Base-by-base conservation (phyloP, 495 filamentous ascomycete genomes). In the Xylaria palmicola region DNA sequence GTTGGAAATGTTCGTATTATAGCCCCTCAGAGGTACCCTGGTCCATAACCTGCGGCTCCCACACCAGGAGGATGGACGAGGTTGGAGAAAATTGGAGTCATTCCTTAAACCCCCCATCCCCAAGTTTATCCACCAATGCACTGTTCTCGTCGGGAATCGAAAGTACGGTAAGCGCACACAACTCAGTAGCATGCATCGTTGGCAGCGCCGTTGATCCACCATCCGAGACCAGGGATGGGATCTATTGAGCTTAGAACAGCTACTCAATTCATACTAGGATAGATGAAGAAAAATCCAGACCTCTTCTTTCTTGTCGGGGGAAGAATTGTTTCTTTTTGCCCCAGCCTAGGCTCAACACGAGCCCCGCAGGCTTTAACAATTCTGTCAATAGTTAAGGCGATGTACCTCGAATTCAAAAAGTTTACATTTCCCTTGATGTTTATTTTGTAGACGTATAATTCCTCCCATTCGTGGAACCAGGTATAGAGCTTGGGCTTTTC, bases 81-180 rank as follows among this genome's bases (percentile, higher is more conserved):
- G 50, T 55, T 55, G 59, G 59, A 50, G 59, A 61, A n/a, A 61
- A 32, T 55, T 52, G 59, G 40, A 22, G 48, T 39, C 40, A 45
- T 26, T 59, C 43, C 34, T 53, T 15, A 13, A 20, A 29, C 56
- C 36, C n/a, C 13, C 27, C 34, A 27, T 15, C n/a, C 26, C 17
- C 20, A 41, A 52, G 47, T 52, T 60, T 37, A 60, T 60, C 57
- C 57, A 60, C 57, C 47, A 60, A 60, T 60, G 37, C 37, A 26
- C 6, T 29, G 3, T 6, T 8, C 55, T 37, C 29, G 12, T 57
- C 41, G 55, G 40, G 19, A 34, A 12, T 24, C 22, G 24, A 20
- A 43, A 3, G 10, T 43, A 27, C 39, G 44, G 39, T 32, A 30
- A 22, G 24, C 53, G 53, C 19, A 17, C 17, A 56, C 17, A 39